Base-by-base conservation (phyloP, 257 asterid species). In the Plectranthus barbatus region DNA sequence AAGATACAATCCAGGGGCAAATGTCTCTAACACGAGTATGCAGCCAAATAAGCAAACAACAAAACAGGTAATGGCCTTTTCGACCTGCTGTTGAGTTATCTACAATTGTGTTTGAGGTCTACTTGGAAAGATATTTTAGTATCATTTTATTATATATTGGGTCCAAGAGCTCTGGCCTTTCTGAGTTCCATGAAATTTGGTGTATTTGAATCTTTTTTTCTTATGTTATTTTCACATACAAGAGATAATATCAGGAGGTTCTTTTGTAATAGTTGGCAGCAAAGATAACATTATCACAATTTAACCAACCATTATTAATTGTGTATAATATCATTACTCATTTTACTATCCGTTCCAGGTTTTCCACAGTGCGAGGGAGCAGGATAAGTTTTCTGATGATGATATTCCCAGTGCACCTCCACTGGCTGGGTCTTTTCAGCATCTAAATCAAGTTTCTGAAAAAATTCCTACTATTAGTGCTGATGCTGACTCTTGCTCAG, bases 331-430 rank as follows among this genome's bases (percentile, higher is more conserved):
- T 29, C 37, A 44, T 51, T 45, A 68, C 44, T 55, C 4, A 17
- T 39, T 29, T 62, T 49, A 45, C 31, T 33, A 17, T 15, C 70
- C 68, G 17, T 70, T 64, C 37, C 81, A 78, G 86, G 84, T 47
- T 37, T 72, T 61, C 18, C 18, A 45, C 19, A 53, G 53, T 49
- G 67, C 13, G 17, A 39, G 69, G 42, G 46, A 53, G 83, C 77
- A 72, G 74, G 76, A 41, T 13, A 51, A 73, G 48, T 60, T 74
- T 18, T 66, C 56, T 6, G 79, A 78, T 53, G 79, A 80, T 7
- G 86, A 73, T 66, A 67, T 66, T 62, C 95, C 98, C 2, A 89
- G 95, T 79, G 98, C 97, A 29, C 96, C 98, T 6, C 98, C 96
- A 0, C 31, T 92, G 55, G 59, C 72, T 21, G 74, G 76, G 39